phyloP scores from a whole-genome alignment of 306 rosid species.

The Vachellia pachyceras region DNA sequence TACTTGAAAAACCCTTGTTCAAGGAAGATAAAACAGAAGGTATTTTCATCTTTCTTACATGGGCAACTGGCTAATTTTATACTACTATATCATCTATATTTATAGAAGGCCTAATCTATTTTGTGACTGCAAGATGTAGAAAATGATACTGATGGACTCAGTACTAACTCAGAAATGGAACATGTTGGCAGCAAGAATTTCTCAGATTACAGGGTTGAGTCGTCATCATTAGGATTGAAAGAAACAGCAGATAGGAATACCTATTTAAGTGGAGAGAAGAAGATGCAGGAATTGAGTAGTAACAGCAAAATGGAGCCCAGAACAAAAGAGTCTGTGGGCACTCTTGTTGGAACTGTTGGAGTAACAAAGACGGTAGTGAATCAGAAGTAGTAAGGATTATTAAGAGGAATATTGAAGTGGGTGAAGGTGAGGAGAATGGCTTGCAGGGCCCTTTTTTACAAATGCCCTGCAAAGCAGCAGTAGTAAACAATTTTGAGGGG shows the following conservation, averaged over 20 bases:
- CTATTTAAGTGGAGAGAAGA: conserved; percentile 33
- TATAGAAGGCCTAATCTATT: conserved; percentile 20
- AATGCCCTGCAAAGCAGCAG: conserved; percentile 55
- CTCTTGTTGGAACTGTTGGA: conserved; percentile 39
- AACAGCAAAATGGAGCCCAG: conserved; percentile 33
- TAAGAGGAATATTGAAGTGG: too few species aligned
- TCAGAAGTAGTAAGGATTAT: conserved; percentile 32
- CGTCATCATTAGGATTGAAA: conserved; percentile 36
- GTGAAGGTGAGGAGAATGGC: conserved; percentile 48
- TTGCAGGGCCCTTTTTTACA: conserved; percentile 73
- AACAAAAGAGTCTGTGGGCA: conserved; percentile 29
- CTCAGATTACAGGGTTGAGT: conserved; percentile 13
- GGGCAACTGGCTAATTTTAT: neutral
- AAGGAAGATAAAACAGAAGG: conserved; percentile 49
- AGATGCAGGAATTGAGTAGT: conserved; percentile 37
- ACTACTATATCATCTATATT: neutral
- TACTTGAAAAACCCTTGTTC: conserved; percentile 72
- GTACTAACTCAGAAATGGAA: neutral
- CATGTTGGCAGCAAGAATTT: neutral
- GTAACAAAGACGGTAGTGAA: conserved; percentile 44
- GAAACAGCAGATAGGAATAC: conserved; percentile 36
- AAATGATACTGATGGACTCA: neutral
- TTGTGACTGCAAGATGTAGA: conserved; percentile 11
- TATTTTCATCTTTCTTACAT: conserved; percentile 30
- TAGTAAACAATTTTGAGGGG: conserved; percentile 52